Evolutionary conservation across 2,329 filamentous ascomycete species (phyloP), one percentile per base, ranked within the genome.

Genomic region (Apiospora marii): DNA sequence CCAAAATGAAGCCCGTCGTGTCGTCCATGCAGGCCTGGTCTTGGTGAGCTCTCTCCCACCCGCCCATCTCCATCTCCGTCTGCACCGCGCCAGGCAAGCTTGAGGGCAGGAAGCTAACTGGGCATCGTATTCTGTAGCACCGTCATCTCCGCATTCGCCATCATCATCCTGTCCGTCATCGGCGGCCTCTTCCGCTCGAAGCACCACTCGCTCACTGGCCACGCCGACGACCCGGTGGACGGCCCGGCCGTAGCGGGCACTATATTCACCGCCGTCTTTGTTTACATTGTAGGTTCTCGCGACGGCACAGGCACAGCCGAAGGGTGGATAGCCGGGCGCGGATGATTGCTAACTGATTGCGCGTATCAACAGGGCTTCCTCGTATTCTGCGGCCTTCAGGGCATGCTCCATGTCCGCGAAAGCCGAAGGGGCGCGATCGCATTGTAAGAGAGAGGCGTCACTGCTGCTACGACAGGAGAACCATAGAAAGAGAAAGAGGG

Each of bases 11-110:
- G 92, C 95, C 96, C 78, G 87, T 98, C 81, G 94, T 98, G 78
- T 93, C 94, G 81, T 92, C 94, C 77, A 90, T 95, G 86, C 95
- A 97, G 86, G 96, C 95, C 80, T 98, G 95, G 95, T 94, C 92
- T 87, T 98, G 95, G 95, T 98, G 87, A 81, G 91, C n/a, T 49
- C 46, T 6, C 6, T 7, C 19, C 22, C 46, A n/a, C 8, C 19
- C 19, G 37, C 37, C 83, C 71, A 41, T 64, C 58, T 64, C 58
- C 49, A 24, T 27, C 49, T 49, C 53, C 64, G 69, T 58, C 73
- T 53, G 27, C 37, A 37, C 24, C 19, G 34, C 58, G 49, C 34
- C 58, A 14, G 37, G 43, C 30, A 22, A 34, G 64, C n/a, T 30
- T 16, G 44, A 48, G 37, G 37, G 13, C 16, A 34, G 53, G 48